Evolutionary conservation across 768 basidiomycete species (phyloP), one percentile per base, ranked within the genome.

Genomic region (Pulveroboletus sp.): DNA sequence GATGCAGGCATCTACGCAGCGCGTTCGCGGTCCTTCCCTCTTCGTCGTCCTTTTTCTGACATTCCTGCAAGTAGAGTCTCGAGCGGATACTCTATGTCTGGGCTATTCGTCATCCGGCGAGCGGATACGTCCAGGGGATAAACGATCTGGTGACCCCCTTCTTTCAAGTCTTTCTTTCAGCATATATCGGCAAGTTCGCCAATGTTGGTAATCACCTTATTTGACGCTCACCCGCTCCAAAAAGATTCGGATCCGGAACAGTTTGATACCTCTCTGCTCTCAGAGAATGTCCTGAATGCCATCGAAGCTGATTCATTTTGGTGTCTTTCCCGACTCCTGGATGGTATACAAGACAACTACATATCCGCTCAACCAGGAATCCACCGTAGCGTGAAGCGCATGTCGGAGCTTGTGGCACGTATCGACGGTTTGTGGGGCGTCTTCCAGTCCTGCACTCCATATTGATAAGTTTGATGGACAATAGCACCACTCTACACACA

Each of bases 311-410:
- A 99, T 67, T 86, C 92, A 14, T 99, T 98, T 65, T 98, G 95
- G 97, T 98, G 97, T 69, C 78, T 99, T 6, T 93, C 90, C 8
- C 87, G 95, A 42, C 76, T 98, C 24, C 75, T 98, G 23, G 94
- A 98, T 61, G 97, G 95, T 16, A 98, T 98, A 51, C 95, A 97
- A 67, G 94, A 98, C 68, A 97, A 99, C 62, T 99, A 99, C 59
- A 98, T 95, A 52, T 87, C 84, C 39, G 90, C 87, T 4, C 97
- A 99, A 66, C 97, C 97, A 12, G 97, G 97, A 3, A 98, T 99
- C 51, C 91, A 94, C 59, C 74, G 94, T 50, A 89, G 90, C 61
- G 93, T 99, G 29, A 82, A 85, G 58, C 79, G 94, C 52, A 98
- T 98, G 94, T 82, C 89, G 9, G 92, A 94, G 56, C 78, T 98